A percentile compares a stretch with the other conserved stretches of the same genome.
Conservation (phyloP, 2,329 filamentous ascomycete genomes). For the Ophiostoma himal-ulmi region DNA sequence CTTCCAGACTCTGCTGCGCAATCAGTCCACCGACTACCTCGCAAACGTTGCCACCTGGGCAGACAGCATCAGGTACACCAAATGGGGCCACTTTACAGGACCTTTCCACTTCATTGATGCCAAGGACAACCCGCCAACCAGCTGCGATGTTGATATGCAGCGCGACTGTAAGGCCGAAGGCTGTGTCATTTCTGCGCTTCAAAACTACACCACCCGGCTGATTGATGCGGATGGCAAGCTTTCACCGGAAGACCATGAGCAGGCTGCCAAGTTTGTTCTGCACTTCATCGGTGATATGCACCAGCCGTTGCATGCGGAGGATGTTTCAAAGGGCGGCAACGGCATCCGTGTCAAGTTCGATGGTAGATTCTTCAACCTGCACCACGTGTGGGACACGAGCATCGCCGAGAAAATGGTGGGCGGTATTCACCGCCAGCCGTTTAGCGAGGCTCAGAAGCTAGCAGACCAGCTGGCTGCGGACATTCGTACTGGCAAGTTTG, state of each 20-base stretch:
- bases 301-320: slow-evolving; percentile 61
- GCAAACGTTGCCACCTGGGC: slow-evolving; percentile 62
- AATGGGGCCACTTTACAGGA: slow-evolving; percentile 55
- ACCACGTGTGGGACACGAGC: slow-evolving; percentile 67
- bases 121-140: slow-evolving; percentile 53
- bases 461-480: slow-evolving; percentile 49
- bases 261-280: slow-evolving; percentile 61
- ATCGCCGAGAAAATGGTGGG: slow-evolving; percentile 62
- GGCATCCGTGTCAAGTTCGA: slow-evolving; percentile 60
- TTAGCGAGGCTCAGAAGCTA: slow-evolving; percentile 49
- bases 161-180: slow-evolving; percentile 58
- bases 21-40: slow-evolving; percentile 52
- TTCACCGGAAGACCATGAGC: slow-evolving; percentile 42
- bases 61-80: slow-evolving; percentile 59
- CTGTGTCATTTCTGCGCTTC: slow-evolving; percentile 57
- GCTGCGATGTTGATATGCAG: slow-evolving; percentile 52
- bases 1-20: slow-evolving; percentile 53
- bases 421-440: slow-evolving; percentile 47
- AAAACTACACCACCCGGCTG: slow-evolving; percentile 55
- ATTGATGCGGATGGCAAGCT: slow-evolving; percentile 40
- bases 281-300: slow-evolving; percentile 68
- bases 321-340: slow-evolving; percentile 61
- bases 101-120: slow-evolving; percentile 66
- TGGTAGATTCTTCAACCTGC: slow-evolving; percentile 55
- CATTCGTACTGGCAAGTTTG: slow-evolving; percentile 53